Evolutionary conservation across 441 rosid species (phyloP).

Genomic region (Kokia cookei): DNA sequence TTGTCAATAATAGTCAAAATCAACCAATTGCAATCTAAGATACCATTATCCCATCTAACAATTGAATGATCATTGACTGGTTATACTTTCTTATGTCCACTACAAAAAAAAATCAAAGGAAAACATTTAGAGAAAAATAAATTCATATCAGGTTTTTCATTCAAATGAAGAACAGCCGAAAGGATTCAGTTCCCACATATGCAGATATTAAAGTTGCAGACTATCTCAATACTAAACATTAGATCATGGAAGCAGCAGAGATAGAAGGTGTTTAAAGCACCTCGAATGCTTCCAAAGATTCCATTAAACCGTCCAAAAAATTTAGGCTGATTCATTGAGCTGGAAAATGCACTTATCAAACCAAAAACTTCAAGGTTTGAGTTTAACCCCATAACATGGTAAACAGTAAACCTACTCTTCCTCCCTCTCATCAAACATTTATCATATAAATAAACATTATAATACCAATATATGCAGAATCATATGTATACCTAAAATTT

Average conservation of each 20-base stretch:
- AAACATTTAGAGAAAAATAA: neutral
- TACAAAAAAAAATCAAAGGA: neutral
- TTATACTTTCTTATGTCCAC: neutral
- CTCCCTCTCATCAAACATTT: neutral
- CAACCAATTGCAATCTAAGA: neutral
- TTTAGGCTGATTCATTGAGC: neutral
- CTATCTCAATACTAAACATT: neutral
- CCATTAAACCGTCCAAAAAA: neutral
- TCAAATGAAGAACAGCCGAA: neutral
- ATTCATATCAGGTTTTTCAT: neutral
- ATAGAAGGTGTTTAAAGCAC: neutral
- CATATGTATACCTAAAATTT: neutral
- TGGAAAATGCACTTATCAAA: neutral
- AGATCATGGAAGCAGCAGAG: neutral
- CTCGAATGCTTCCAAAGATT: neutral
- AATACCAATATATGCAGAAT: neutral
- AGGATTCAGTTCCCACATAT: neutral
- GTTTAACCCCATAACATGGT: neutral
- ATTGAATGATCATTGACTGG: neutral
- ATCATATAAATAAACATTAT: neutral
- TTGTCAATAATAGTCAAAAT: conserved; percentile 1
- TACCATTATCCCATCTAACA: neutral
- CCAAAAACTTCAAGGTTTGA: neutral
- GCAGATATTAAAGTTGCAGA: neutral
- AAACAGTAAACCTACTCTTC: neutral